Conservation (phyloP, 2,329 filamentous ascomycete species). For the Aureobasidium sp. region DNA sequence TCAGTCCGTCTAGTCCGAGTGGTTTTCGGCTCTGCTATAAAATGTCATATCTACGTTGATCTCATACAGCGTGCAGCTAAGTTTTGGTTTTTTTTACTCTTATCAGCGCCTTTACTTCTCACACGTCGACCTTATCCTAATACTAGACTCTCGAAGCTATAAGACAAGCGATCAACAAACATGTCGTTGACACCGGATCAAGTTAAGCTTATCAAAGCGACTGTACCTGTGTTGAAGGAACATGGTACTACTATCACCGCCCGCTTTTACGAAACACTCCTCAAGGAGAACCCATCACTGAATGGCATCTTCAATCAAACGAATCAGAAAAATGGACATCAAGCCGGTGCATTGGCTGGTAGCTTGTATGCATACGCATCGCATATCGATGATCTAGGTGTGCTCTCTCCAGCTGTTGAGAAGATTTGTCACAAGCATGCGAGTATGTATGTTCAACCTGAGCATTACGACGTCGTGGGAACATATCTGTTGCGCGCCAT, state of each 20-base stretch:
- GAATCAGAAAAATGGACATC: conserved; percentile 61
- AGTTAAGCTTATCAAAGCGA: conserved; percentile 59
- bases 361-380: conserved; percentile 65
- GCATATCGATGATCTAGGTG: conserved; percentile 62
- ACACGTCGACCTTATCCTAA: neutral
- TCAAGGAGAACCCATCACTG: conserved; percentile 58
- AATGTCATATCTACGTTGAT: neutral
- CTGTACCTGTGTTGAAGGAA: conserved; percentile 60
- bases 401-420: conserved; percentile 51
- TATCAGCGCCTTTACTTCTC: neutral
- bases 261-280: conserved; percentile 66
- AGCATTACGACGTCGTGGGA: conserved; percentile 65
- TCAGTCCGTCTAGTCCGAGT: neutral
- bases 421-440: conserved; percentile 72
- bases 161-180: neutral
- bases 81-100: neutral
- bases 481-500: conserved; percentile 63
- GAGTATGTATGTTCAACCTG: conserved; percentile 59
- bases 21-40: neutral
- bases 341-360: conserved; percentile 61
- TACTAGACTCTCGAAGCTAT: neutral
- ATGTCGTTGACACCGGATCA: conserved; percentile 54
- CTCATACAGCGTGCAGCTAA: neutral
- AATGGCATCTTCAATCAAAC: conserved; percentile 65
- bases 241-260: conserved; percentile 63